Conservation (phyloP, 1,139 yeast genomes). For the Saccharomycopsis hybrid region DNA sequence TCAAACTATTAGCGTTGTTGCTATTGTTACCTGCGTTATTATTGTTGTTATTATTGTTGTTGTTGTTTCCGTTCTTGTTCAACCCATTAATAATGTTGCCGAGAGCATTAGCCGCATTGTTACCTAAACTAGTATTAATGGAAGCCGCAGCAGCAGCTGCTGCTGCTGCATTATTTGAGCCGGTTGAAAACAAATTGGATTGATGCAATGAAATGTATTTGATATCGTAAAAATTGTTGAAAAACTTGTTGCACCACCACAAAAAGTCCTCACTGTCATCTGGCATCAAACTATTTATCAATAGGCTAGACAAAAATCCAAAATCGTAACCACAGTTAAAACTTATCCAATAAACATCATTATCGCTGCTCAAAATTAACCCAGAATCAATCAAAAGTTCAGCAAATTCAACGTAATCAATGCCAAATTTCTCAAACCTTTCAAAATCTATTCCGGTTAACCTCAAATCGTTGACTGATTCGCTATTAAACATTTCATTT, state of each 20-base stretch:
- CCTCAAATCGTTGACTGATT: constrained; percentile 65
- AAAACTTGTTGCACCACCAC: constrained; percentile 62
- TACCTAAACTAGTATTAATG: constrained; percentile 15
- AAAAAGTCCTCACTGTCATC: constrained; percentile 74
- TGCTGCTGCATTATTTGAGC: constrained; percentile 20
- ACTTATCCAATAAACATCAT: constrained; percentile 78
- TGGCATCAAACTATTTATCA: constrained; percentile 75
- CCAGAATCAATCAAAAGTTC: constrained; percentile 86
- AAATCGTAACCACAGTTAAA: constrained; percentile 94
- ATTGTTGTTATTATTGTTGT: background rate
- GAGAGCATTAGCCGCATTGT: constrained; percentile 2
- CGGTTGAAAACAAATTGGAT: constrained; percentile 15
- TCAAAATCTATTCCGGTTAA: constrained; percentile 82
- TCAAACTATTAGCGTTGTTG: constrained; percentile 1
- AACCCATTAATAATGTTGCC: background rate
- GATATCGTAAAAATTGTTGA: constrained; percentile 82
- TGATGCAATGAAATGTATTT: constrained; percentile 53
- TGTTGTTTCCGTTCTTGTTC: background rate
- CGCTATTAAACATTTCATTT: constrained; percentile 76
- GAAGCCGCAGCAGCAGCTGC: background rate
- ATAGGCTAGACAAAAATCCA: constrained; percentile 76
- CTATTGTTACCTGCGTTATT: constrained; percentile 3
- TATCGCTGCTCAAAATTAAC: constrained; percentile 50
- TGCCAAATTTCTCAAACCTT: constrained; percentile 71
- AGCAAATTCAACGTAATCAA: constrained; percentile 74